Conservation (phyloP, 2,329 filamentous ascomycete genomes). For the Tetracladium maxilliforme region DNA sequence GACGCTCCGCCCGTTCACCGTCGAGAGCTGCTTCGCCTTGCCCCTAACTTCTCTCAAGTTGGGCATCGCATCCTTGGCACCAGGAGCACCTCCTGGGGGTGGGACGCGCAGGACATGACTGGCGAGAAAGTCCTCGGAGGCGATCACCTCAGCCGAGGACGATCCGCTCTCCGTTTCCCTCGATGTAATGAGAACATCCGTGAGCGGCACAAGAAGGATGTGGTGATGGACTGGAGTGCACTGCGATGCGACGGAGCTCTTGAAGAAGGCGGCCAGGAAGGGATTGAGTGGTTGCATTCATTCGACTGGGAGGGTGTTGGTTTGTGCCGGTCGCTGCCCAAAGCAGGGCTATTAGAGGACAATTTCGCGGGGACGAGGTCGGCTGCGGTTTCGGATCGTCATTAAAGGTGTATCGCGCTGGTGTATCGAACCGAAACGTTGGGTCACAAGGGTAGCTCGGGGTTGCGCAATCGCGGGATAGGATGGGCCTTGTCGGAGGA, state of each 20-base stretch:
- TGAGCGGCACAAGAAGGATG: constrained; percentile 85
- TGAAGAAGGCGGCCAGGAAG: constrained; percentile 97
- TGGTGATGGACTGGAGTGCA: constrained; percentile 85
- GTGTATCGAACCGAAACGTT: no score
- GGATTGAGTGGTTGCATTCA: constrained; percentile 99
- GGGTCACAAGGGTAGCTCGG: no score
- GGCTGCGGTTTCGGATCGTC: no score
- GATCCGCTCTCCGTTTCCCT: constrained; percentile 77
- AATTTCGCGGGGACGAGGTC: no score
- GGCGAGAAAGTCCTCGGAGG: constrained; percentile 85
- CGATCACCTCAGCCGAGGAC: constrained; percentile 64
- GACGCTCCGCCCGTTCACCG: constrained; percentile 81
- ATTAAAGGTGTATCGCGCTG: no score
- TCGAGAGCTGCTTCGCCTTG: constrained; percentile 89
- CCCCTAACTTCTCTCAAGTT: constrained; percentile 75
- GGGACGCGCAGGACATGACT: constrained; percentile 92
- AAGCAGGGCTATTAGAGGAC: no score
- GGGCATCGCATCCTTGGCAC: constrained; percentile 41
- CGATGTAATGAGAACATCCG: constrained; percentile 76
- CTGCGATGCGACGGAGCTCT: constrained; percentile 82
- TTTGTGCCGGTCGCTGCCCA: no score
- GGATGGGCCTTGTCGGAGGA: no score
- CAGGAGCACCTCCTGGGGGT: constrained; percentile 27
- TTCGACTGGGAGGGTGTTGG: no score
- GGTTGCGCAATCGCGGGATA: no score